phyloP scores from a whole-genome alignment of 78 protist species.

The Polysphondylium violaceum region DNA sequence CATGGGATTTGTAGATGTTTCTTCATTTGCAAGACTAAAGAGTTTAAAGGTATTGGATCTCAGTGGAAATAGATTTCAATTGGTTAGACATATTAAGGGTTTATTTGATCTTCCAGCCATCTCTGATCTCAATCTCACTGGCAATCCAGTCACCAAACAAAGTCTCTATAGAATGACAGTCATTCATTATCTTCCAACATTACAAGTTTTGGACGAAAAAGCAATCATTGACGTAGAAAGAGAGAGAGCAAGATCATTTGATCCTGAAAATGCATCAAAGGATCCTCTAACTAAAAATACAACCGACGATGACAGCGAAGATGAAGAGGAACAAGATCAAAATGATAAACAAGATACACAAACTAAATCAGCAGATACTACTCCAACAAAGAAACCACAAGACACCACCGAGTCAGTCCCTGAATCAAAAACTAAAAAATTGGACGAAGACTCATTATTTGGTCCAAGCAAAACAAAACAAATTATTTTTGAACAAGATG shows the following conservation, averaged over 20 bases:
- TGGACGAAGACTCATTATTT: slow-evolving; percentile 63
- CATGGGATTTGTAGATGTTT: slow-evolving; percentile 30
- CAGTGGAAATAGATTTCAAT: slow-evolving; percentile 45
- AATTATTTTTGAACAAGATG: slow-evolving; percentile 48
- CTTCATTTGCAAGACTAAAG: slow-evolving; percentile 63
- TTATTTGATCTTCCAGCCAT: slow-evolving; percentile 53
- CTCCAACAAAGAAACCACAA: not conserved
- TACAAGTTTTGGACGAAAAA: slow-evolving; percentile 45
- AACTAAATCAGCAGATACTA: not conserved
- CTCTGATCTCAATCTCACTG: slow-evolving; percentile 31
- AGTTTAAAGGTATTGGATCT: slow-evolving; percentile 34
- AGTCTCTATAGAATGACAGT: slow-evolving; percentile 10
- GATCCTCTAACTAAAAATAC: slow-evolving; percentile 43
- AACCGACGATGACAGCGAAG: not conserved
- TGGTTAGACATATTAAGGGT: slow-evolving; percentile 63
- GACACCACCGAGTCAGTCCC: too few species aligned
- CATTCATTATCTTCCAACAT: slow-evolving; percentile 47
- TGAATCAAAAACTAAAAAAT: slow-evolving; percentile 1
- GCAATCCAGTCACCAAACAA: slow-evolving; percentile 63
- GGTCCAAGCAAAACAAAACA: not conserved
- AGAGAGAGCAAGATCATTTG: slow-evolving; percentile 16
- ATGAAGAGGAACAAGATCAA: not conserved
- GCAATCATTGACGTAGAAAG: slow-evolving; percentile 40
- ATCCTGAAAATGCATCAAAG: not conserved
- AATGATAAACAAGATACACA: not conserved